phyloP scores from a whole-genome alignment of 2,329 filamentous ascomycete species.

The Mariannaea sp. region DNA sequence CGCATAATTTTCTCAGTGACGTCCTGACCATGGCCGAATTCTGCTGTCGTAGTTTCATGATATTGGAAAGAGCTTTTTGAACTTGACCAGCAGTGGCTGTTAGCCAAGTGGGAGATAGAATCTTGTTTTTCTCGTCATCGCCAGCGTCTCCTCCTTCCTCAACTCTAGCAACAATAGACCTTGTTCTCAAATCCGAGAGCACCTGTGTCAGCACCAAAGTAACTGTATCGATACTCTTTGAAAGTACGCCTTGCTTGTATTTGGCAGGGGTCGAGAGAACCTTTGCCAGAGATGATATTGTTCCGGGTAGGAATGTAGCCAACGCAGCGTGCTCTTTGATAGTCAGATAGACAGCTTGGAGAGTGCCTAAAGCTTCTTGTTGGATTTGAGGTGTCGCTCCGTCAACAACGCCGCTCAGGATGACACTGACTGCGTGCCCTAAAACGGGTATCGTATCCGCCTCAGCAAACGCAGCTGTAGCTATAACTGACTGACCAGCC shows the following conservation, averaged over 20 bases:
- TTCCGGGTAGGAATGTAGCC: constrained; percentile 85
- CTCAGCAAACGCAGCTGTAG: constrained; percentile 56
- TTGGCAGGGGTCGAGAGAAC: constrained; percentile 71
- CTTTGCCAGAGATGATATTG: constrained; percentile 80
- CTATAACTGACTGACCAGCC: constrained; percentile 55
- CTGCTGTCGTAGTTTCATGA: constrained; percentile 76
- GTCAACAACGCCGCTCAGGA: constrained; percentile 74
- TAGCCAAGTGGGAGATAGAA: constrained; percentile 67
- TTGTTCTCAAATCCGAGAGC: constrained; percentile 61
- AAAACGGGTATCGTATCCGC: constrained; percentile 73
- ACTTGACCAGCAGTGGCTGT: constrained; percentile 80
- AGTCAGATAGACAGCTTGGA: constrained; percentile 65
- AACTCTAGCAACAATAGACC: constrained; percentile 49
- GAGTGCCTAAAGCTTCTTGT: constrained; percentile 67
- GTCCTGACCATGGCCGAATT: constrained; percentile 70
- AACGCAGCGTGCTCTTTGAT: constrained; percentile 75
- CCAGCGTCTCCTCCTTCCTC: constrained; percentile 34
- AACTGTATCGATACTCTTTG: constrained; percentile 64
- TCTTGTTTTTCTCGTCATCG: constrained; percentile 39
- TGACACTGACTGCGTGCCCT: constrained; percentile 79
- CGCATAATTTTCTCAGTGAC: constrained; percentile 72
- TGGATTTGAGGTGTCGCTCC: constrained; percentile 71
- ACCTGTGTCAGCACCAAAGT: constrained; percentile 58
- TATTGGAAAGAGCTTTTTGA: constrained; percentile 77
- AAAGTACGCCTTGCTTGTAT: constrained; percentile 62